A percentile compares a stretch with the other conserved stretches of the same genome.
Evolutionary conservation across 176 grass and related monocot species (phyloP).

Genomic region (Bothriochloa decipiens): DNA sequence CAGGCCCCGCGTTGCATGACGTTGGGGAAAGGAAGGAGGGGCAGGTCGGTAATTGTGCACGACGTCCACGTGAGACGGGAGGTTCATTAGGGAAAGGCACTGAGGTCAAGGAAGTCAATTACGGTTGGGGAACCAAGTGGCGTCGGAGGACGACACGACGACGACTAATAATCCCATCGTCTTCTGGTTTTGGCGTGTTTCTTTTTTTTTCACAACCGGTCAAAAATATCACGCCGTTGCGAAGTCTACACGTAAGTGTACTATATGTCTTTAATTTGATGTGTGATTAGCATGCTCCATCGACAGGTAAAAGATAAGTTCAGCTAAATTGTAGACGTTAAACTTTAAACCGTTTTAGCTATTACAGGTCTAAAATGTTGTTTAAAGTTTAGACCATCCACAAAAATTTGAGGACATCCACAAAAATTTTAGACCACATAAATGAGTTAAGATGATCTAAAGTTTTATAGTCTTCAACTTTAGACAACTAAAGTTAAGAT

Average conservation of each 20-base stretch:
- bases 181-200: conserved; percentile 4
- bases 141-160: conserved; percentile 33
- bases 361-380: too few relatives aligned
- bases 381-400: too few relatives aligned
- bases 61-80: neutral
- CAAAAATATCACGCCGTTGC: conserved; percentile 40
- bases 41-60: conserved; percentile 1
- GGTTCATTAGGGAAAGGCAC: neutral
- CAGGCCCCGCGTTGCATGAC: conserved; percentile 26
- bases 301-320: neutral
- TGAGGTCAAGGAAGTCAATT: conserved; percentile 52
- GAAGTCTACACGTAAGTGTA: conserved; percentile 1
- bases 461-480: too few relatives aligned
- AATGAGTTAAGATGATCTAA: too few relatives aligned
- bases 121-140: conserved; percentile 39
- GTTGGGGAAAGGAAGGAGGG: neutral
- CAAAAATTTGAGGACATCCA: too few relatives aligned
- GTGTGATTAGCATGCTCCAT: neutral
- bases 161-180: conserved; percentile 23
- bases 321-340: too few relatives aligned
- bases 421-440: too few relatives aligned
- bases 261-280: neutral
- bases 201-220: conserved; percentile 2
- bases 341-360: too few relatives aligned
- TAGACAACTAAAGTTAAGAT: too few relatives aligned